phyloP scores from a whole-genome alignment of 164 flowering plant genomes.

The Sedum album region DNA sequence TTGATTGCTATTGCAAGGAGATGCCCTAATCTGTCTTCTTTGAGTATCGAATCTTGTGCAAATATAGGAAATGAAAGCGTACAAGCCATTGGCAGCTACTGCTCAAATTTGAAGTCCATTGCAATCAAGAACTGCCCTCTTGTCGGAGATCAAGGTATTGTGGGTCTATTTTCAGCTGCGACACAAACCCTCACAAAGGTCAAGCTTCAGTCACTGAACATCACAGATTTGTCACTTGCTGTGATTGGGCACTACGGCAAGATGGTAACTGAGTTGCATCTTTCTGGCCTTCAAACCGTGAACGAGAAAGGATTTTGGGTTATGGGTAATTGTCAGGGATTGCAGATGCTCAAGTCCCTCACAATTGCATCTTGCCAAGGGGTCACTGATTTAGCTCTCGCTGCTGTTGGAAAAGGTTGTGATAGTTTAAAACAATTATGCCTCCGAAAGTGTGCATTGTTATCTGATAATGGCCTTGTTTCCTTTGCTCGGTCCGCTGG shows the following conservation, averaged over 20 bases:
- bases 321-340: conserved; percentile 28
- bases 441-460: conserved; percentile 18
- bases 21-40: conserved; percentile 35
- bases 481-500: conserved; percentile 16
- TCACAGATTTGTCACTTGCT: conserved; percentile 21
- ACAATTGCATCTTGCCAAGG: conserved; percentile 22
- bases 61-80: conserved; percentile 25
- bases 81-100: conserved; percentile 18
- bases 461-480: conserved; percentile 26
- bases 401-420: conserved; percentile 25
- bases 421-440: conserved; percentile 17
- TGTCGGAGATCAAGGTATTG: conserved; percentile 22
- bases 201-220: conserved; percentile 19
- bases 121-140: conserved; percentile 22
- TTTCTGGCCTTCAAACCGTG: conserved; percentile 21
- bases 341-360: conserved; percentile 22
- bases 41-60: conserved; percentile 29
- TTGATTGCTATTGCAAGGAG: conserved; percentile 36
- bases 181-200: conserved; percentile 11
- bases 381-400: conserved; percentile 23
- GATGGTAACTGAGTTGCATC: conserved; percentile 13
- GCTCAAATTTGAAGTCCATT: conserved; percentile 22
- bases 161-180: conserved; percentile 13
- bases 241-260: conserved; percentile 21
- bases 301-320: conserved; percentile 39